Evolutionary conservation across 805 yeast species (phyloP).

Genomic region (Candida maltosa): DNA sequence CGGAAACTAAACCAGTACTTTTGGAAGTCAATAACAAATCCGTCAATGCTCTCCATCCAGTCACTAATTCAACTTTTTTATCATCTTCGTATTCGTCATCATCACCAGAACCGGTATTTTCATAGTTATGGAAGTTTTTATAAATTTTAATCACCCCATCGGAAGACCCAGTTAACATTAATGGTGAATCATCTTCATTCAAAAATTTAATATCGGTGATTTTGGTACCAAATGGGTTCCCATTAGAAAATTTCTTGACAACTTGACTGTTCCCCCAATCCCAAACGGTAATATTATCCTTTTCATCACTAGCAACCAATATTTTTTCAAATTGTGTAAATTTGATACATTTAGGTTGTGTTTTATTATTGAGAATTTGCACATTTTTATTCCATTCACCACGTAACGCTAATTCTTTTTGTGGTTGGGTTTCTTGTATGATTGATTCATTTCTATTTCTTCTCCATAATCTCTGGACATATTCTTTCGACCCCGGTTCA

Average conservation of each 20-base stretch:
- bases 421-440: conserved; percentile 85
- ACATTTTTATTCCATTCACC: conserved; percentile 81
- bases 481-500: conserved; percentile 88
- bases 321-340: conserved; percentile 91
- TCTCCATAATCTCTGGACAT: conserved; percentile 81
- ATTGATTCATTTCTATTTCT: conserved; percentile 83
- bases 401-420: conserved; percentile 73
- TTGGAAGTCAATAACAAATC: conserved; percentile 79
- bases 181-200: conserved; percentile 89
- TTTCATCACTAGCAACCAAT: conserved; percentile 75
- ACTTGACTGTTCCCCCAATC: conserved; percentile 72
- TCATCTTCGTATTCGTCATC: conserved; percentile 16
- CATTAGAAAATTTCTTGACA: conserved; percentile 71
- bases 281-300: conserved; percentile 80
- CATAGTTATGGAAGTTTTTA: conserved; percentile 61
- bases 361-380: conserved; percentile 60
- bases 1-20: conserved; percentile 79
- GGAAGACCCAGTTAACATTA: conserved; percentile 82
- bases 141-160: conserved; percentile 93
- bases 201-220: conserved; percentile 82
- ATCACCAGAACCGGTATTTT: conserved; percentile 4
- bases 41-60: conserved; percentile 92
- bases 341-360: conserved; percentile 74
- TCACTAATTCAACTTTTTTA: conserved; percentile 52
- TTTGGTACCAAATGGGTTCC: conserved; percentile 83